phyloP scores from a whole-genome alignment of 768 basidiomycete species.

The Tricholoma saponaceum region DNA sequence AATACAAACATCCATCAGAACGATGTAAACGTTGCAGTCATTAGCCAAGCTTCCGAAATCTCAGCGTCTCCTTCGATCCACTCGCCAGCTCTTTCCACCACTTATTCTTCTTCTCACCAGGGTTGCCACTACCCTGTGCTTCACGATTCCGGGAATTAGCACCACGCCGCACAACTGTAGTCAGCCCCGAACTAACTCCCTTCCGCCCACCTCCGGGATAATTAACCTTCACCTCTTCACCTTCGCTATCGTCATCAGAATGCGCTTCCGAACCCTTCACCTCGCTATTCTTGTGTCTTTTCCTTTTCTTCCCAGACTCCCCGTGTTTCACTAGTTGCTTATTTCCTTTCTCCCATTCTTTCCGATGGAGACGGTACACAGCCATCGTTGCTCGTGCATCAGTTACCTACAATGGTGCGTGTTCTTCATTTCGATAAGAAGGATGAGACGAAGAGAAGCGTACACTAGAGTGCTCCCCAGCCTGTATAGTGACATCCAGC shows the following conservation, averaged over 20 bases:
- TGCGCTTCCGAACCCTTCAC: slow-evolving; percentile 14
- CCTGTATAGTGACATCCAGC: slow-evolving; percentile 75
- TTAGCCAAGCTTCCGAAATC: slow-evolving; percentile 1
- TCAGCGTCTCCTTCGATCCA: slow-evolving; percentile 20
- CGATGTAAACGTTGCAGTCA: too few relatives aligned
- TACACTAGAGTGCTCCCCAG: slow-evolving; percentile 89
- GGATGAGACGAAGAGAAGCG: slow-evolving; percentile 22
- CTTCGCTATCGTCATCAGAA: slow-evolving; percentile 7
- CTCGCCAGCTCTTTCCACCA: slow-evolving; percentile 46
- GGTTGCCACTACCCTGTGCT: not conserved
- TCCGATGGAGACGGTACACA: slow-evolving; percentile 77
- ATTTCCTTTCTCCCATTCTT: slow-evolving; percentile 73
- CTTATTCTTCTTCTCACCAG: slow-evolving; percentile 20
- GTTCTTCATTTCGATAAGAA: not conserved
- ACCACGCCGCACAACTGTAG: slow-evolving; percentile 40
- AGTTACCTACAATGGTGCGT: slow-evolving; percentile 55
- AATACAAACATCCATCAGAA: too few relatives aligned
- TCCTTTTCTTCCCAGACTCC: slow-evolving; percentile 16
- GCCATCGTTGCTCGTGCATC: slow-evolving; percentile 97
- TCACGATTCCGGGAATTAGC: slow-evolving; percentile 8
- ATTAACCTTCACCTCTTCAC: slow-evolving; percentile 1
- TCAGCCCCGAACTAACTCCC: slow-evolving; percentile 61
- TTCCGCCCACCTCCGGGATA: slow-evolving; percentile 55
- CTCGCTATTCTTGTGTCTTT: slow-evolving; percentile 12
- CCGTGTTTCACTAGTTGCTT: slow-evolving; percentile 17